Evolutionary conservation across 352 stramenopile species (phyloP), one percentile per base, ranked within the genome.

Genomic region (Peronosclerospora sorghi): DNA sequence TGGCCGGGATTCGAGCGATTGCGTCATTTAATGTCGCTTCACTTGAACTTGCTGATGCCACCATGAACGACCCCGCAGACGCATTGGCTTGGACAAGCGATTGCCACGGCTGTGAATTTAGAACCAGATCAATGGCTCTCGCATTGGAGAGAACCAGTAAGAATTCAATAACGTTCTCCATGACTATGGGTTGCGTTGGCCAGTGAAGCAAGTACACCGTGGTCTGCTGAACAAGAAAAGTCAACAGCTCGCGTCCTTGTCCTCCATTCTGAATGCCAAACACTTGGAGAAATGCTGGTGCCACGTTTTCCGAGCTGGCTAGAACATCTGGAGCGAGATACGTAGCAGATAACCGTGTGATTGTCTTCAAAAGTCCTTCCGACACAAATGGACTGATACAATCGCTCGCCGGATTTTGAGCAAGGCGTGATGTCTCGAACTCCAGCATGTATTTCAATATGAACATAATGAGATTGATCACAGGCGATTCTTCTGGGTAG

Each of bases 121-220:
- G 26, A 5, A 88, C 64, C 7, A 50, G 58, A 40, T 56, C 63
- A 29, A 88, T 87, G 13, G 64, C 74, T 45, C 61, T 59, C 14
- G 70, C 81, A 37, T 78, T 84, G 1, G 74, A 74, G 2, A 90
- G 50, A 32, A 80, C 52, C 20, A 92, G 45, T 19, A 92, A 47
- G 18, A 84, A 82, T 32, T 88, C 64, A 36, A 92, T 83, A 4
- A 87, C 51, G 24, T 93, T 75, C 50, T 90, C 59, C 65, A 89
- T 88, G 35, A 93, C 76, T 2, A 87, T 54, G 0, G 80, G 78
- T 20, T 93, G 75, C 1, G 78, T 88, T 0, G 79, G 68, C 80
- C 80, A 93, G 50, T 88, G 67, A 26, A 86, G 61, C 27, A 93
- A 39, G 30, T 90, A 93, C 17, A 78, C 39, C 5, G 69, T 80